phyloP scores from a whole-genome alignment of 495 filamentous ascomycete genomes.

The Alectoria sarmentosa region DNA sequence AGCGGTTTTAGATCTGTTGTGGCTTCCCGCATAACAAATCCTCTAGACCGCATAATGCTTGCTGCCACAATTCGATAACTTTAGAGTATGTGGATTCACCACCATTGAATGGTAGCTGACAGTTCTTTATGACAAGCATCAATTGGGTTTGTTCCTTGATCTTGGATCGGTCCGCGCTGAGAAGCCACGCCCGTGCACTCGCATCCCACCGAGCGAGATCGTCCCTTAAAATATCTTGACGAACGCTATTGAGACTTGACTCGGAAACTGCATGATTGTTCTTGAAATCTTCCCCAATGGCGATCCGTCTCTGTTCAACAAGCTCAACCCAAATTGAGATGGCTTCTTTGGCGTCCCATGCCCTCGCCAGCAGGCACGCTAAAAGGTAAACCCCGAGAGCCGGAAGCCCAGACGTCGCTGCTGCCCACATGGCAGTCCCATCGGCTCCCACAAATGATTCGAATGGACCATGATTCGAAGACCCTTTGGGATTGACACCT shows the following conservation, averaged over 20 bases:
- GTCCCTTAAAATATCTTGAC: constrained; percentile 27
- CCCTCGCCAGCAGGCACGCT: constrained; percentile 35
- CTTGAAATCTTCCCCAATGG: constrained; percentile 4
- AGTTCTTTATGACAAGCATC: constrained; percentile 19
- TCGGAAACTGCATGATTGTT: background rate
- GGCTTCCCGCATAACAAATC: constrained; percentile 27
- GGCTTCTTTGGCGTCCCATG: constrained; percentile 31
- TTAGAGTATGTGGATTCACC: constrained; percentile 11
- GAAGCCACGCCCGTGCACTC: constrained; percentile 32
- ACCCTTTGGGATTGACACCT: constrained; percentile 19
- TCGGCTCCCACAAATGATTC: constrained; percentile 26
- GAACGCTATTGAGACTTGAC: constrained; percentile 2
- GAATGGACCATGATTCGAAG: constrained; percentile 19
- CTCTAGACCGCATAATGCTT: constrained; percentile 26
- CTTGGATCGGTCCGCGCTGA: constrained; percentile 27
- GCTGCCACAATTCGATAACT: constrained; percentile 16
- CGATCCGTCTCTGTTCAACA: constrained; percentile 11
- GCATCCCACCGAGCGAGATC: constrained; percentile 35
- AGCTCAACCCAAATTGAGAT: constrained; percentile 32
- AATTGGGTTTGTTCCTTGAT: constrained; percentile 28
- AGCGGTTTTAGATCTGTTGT: constrained; percentile 23
- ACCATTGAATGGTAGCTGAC: constrained; percentile 10
- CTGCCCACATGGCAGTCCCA: constrained; percentile 36
- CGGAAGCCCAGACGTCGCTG: constrained; percentile 33
- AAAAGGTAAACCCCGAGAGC: constrained; percentile 34